Percentiles rank a stretch among this genome's conserved stretches.
Evolutionary conservation across 2,329 filamentous ascomycete genomes (phyloP).

Genomic region (Scolecobasidium constrictum): DNA sequence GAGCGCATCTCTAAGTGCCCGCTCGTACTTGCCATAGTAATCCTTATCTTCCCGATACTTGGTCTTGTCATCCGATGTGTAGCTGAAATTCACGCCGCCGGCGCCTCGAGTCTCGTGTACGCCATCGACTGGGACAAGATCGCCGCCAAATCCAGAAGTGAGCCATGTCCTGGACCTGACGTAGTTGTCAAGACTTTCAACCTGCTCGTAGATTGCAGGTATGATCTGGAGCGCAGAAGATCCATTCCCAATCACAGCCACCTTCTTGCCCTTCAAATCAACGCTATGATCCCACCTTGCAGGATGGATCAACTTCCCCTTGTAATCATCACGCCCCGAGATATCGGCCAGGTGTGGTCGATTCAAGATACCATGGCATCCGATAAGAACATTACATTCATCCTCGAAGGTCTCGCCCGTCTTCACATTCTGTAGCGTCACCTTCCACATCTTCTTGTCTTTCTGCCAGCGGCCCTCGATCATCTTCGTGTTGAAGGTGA

Average conservation of each 20-base stretch:
- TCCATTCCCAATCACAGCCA: constrained; percentile 47
- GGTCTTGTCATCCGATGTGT: constrained; percentile 1
- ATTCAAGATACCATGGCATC: constrained; percentile 49
- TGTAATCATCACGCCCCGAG: constrained; percentile 35
- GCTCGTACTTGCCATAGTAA: constrained; percentile 1
- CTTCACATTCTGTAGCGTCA: constrained; percentile 33
- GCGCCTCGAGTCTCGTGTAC: constrained; percentile 4
- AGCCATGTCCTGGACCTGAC: constrained; percentile 1
- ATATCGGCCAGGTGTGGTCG: constrained; percentile 40
- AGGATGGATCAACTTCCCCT: constrained; percentile 44
- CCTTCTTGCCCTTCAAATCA: constrained; percentile 40
- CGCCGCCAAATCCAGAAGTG: constrained; percentile 3
- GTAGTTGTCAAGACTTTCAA: constrained; percentile 5
- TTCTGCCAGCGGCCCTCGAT: constrained; percentile 46
- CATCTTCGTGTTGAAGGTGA: constrained; percentile 46
- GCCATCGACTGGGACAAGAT: constrained; percentile 3
- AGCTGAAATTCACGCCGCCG: constrained; percentile 2
- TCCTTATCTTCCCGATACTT: constrained; percentile 1
- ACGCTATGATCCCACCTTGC: constrained; percentile 50
- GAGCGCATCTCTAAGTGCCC: constrained; percentile 1
- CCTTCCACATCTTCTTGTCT: constrained; percentile 38
- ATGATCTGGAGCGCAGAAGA: constrained; percentile 24
- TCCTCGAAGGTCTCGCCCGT: constrained; percentile 39
- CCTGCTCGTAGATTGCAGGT: constrained; percentile 14
- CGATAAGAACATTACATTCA: constrained; percentile 44